These are phyloP conservation scores for Primulina eburnea DNA, from an alignment of 257 asterid genomes.

Conservation along the genomic window DNA sequence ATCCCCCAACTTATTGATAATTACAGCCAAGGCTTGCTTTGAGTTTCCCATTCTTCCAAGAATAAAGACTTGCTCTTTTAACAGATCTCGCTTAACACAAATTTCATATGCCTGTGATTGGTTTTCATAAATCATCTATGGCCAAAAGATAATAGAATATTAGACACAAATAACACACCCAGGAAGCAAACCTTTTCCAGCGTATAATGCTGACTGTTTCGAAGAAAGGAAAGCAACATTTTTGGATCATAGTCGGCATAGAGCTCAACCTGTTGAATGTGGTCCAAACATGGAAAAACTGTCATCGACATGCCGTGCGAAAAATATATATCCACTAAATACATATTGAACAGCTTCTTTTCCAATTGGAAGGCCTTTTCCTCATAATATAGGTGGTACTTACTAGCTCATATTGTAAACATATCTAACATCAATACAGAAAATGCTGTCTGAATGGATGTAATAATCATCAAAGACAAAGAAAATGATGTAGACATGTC, in stretches of 20 bases:
- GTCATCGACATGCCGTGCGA: not conserved
- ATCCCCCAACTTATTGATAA: constrained; percentile 81
- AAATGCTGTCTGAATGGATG: too few relatives aligned
- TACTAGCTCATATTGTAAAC: too few relatives aligned
- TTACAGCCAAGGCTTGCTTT: constrained; percentile 85
- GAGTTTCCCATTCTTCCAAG: constrained; percentile 99
- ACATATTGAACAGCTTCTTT: not conserved
- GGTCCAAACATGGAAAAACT: constrained; percentile 23
- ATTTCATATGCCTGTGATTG: constrained; percentile 83
- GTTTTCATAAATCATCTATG: constrained; percentile 24
- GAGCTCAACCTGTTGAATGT: constrained; percentile 75
- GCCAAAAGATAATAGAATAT: constrained; percentile 18
- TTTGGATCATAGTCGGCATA: constrained; percentile 83
- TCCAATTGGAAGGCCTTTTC: not conserved
- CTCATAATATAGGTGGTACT: too few relatives aligned
- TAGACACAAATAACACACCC: constrained; percentile 8
- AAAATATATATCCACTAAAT: too few relatives aligned
- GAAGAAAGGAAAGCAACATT: constrained; percentile 93
- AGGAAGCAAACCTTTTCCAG: constrained; percentile 73
- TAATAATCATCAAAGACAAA: too few relatives aligned
- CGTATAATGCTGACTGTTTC: constrained; percentile 96
- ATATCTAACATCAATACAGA: too few relatives aligned
- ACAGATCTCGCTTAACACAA: constrained; percentile 63
- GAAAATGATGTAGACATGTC: too few relatives aligned
- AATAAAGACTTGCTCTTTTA: constrained; percentile 89